Conservation (phyloP, 1,284 basidiomycete genomes). For the Entoloma clypeatum region DNA sequence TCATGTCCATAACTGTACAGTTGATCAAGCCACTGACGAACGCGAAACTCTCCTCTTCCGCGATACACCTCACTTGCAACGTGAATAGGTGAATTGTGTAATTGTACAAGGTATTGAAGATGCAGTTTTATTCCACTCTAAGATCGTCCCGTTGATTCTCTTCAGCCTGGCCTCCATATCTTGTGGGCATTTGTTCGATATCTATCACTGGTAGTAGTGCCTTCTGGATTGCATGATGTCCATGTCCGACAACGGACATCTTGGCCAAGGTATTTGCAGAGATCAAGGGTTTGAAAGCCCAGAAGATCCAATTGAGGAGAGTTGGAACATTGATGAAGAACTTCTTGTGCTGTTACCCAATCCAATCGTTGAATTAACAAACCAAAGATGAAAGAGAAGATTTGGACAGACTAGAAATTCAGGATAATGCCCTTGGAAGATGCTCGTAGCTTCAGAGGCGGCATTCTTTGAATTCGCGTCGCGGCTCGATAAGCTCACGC, state of each 20-base stretch:
- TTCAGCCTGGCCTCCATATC: slow-evolving; percentile 63
- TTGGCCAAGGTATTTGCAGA: slow-evolving; percentile 68
- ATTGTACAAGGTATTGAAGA: not conserved
- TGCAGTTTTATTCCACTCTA: not conserved
- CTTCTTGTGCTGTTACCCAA: slow-evolving; percentile 61
- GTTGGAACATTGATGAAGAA: slow-evolving; percentile 78
- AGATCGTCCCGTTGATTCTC: slow-evolving; percentile 28
- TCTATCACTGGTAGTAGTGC: slow-evolving; percentile 55
- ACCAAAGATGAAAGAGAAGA: not conserved
- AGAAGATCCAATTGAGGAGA: slow-evolving; percentile 74
- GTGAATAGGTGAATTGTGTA: too few relatives aligned
- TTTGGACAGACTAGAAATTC: slow-evolving; percentile 59
- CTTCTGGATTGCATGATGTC: slow-evolving; percentile 51
- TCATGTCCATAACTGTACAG: slow-evolving; percentile 35
- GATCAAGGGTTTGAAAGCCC: slow-evolving; percentile 73
- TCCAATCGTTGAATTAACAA: not conserved
- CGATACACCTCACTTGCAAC: too few relatives aligned
- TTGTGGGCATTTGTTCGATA: slow-evolving; percentile 52
- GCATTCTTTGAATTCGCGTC: slow-evolving; percentile 73
- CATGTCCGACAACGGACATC: slow-evolving; percentile 72
- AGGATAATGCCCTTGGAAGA: slow-evolving; percentile 73
- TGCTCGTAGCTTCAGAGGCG: slow-evolving; percentile 63
- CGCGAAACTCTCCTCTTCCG: too few relatives aligned
- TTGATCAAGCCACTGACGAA: slow-evolving; percentile 17
- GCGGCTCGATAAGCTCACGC: slow-evolving; percentile 62